phyloP scores from a whole-genome alignment of 129 eudicot species.

The Chrysanthemum seticuspe region DNA sequence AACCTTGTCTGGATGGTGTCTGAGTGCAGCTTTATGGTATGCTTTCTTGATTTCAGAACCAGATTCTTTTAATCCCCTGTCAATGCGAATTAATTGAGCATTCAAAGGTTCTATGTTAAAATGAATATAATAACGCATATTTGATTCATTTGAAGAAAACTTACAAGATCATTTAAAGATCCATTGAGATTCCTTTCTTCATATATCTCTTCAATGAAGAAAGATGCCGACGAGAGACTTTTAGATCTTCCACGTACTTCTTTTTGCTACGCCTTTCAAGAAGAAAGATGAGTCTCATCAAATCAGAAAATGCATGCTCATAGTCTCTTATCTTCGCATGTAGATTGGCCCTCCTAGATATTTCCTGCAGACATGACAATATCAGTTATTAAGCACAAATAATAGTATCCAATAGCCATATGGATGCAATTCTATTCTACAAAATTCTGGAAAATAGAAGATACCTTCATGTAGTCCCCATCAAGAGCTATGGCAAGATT shows the following conservation, averaged over 20 bases:
- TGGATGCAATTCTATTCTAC: background rate
- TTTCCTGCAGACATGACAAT: conserved; percentile 46
- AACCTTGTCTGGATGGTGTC: conserved; percentile 98
- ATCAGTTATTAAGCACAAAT: conserved; percentile 1
- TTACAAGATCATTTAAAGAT: conserved; percentile 77
- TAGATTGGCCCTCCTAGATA: conserved; percentile 84
- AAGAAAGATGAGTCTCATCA: conserved; percentile 53
- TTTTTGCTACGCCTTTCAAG: conserved; percentile 47
- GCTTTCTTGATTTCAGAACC: conserved; percentile 86
- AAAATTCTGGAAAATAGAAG: background rate
- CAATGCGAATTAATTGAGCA: conserved; percentile 2
- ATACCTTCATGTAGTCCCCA: conserved; percentile 68
- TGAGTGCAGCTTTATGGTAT: conserved; percentile 88
- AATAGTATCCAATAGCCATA: background rate
- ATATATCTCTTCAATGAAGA: conserved; percentile 51
- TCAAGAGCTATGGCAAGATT: conserved; percentile 91
- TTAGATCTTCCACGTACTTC: conserved; percentile 43
- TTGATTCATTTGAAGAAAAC: conserved; percentile 24
- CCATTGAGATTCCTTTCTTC: conserved; percentile 47
- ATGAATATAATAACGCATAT: background rate
- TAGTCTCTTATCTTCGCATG: conserved; percentile 91
- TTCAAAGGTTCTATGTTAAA: background rate
- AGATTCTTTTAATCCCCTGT: conserved; percentile 75
- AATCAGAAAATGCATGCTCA: conserved; percentile 66
- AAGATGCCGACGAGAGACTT: conserved; percentile 59